Evolutionary conservation across 352 stramenopile genomes (phyloP).

Genomic region (Globisporangium viniferum): DNA sequence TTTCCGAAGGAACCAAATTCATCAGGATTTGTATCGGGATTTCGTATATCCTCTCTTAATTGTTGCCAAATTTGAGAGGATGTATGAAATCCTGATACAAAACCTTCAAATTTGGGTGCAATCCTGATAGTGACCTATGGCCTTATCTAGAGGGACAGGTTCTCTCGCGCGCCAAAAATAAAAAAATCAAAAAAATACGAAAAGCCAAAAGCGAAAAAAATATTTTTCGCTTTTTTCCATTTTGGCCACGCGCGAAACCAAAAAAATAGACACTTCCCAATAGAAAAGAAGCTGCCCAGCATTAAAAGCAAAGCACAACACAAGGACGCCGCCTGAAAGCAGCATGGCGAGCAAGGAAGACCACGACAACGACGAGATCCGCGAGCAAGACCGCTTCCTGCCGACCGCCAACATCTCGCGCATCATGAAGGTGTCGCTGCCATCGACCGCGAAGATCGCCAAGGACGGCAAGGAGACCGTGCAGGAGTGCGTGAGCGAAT

Average conservation of each 20-base stretch:
- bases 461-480: conserved; percentile 99
- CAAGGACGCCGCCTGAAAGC: not conserved
- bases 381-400: conserved; percentile 97
- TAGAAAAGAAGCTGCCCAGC: not conserved
- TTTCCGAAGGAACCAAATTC: not conserved
- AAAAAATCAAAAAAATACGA: no score
- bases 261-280: not conserved
- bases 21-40: not conserved
- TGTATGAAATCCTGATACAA: no score
- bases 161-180: no score
- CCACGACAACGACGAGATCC: conserved; percentile 89
- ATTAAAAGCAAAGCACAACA: no score
- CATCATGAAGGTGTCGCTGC: conserved; percentile 99
- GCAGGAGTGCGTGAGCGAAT: conserved; percentile 99
- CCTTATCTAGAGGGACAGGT: no score
- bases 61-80: not conserved
- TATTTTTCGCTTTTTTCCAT: not conserved
- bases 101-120: no score
- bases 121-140: no score
- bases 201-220: no score
- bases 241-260: not conserved
- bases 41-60: not conserved
- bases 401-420: conserved; percentile 99
- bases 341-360: conserved; percentile 81
- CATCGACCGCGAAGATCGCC: conserved; percentile 98